Base-by-base conservation (phyloP, 1,284 basidiomycete genomes). In the Papiliotrema nemorosa region DNA sequence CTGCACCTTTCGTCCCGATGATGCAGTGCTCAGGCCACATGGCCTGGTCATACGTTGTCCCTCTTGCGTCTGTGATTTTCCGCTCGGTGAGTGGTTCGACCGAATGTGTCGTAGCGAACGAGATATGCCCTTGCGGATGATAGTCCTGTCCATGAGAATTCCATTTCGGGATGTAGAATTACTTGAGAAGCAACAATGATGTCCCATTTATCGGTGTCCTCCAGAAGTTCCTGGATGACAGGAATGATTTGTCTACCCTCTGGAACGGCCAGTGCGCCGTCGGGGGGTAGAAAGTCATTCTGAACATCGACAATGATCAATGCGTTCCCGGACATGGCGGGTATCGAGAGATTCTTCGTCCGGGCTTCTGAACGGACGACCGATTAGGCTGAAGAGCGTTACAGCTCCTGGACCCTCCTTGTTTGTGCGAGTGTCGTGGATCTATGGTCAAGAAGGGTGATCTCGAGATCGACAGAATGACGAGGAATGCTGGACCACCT, bases 221-320 rank as follows among this genome's bases (percentile, higher is more conserved):
- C 60, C 44, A 84, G 70, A 26, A 84, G 74, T 21, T 61, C 64
- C 60, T 78, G 69, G 47, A 82, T 74, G 21, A 69, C 56, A 1
- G 79, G 76, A 20, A 83, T 55, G 53, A 83, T 78, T 14, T 70
- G 71, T 14, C 75, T 66, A 5, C 62, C 64, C 12, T 74, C 67
- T 1, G 74, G 63, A 0, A 84, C 82, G 3, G 80, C 79, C 34
- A 85, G 77, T 0, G 79, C 70, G 14, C 83, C 83, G 33, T 66
- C 56, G 2, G 80, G 81, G n/a, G 82, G 81, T n/a, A 83, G 75
- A 62, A 84, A 85, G 70, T 84, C 83, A 62, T 83, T 77, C 63
- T 85, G 83, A 13, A 82, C 75, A 66, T 85, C 83, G 38, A 83
- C 78, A 38, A 83, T 67, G 43, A 83, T 59, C 36, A 83, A 73